Base-by-base conservation (phyloP, 306 rosid species). In the Crotalaria pallida region DNA sequence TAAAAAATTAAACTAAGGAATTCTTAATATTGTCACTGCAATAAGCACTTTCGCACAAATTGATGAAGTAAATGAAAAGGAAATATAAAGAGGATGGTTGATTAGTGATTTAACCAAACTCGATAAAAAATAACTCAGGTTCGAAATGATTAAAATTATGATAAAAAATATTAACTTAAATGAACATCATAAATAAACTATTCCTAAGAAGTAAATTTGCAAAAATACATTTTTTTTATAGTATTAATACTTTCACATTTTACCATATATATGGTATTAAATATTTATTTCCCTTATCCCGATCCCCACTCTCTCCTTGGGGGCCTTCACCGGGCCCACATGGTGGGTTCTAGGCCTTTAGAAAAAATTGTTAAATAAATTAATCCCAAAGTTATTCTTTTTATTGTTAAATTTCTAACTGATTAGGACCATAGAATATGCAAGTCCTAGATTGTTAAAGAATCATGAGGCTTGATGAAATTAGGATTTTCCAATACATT, bases 51-150 rank as follows among this genome's bases (percentile, higher is more conserved):
- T 66, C 56, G 43, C 15, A 56, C 58, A 56, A 49, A 36, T 16
- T 49, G 69, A 58, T 59, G 40, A 11, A 48, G 34, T 33, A 67
- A 60, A 52, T 67, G 43, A 67, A 65, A 34, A 48, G 51, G 59
- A 3, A 3, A 45, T 60, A 49, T 29, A 29, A 57, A 51, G 65
- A 58, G 47, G 55, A 48, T 13, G 6, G 16, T 48, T 67, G 50
- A 36, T 56, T 53, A 19, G 36, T 52, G 65, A 16, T 31, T 52
- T 10, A 31, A 47, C 59, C 16, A 22, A 22, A 57, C 44, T 34
- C 2, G 5, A 15, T 24, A 48, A 22, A 3, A 13, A 11, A 48
- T 24, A 1, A 26, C 1, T 2, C 29, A 33, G 31, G 53, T 17
- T 17, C 24, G 56, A 5, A 58, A 48, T 60, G 15, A 55, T 24